Conservation (phyloP, 495 filamentous ascomycete genomes). For the Bathelium albidoporum region DNA sequence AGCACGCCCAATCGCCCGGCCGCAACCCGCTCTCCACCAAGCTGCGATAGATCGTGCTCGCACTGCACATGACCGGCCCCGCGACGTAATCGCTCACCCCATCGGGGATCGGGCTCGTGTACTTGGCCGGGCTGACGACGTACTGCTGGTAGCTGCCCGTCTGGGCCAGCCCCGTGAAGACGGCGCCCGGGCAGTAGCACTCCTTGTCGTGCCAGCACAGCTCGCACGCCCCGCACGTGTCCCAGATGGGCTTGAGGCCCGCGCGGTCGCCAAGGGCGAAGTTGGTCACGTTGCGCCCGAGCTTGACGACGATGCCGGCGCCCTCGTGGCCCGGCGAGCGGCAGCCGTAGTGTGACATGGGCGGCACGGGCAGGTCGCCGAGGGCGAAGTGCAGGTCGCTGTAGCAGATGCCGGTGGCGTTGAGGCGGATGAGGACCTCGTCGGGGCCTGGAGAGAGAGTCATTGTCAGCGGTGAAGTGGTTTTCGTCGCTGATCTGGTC, state of each 20-base stretch:
- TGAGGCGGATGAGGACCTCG: constrained; percentile 33
- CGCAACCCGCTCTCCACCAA: constrained; percentile 31
- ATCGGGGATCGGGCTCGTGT: constrained; percentile 35
- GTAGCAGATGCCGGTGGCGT: constrained; percentile 32
- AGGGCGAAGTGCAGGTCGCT: constrained; percentile 31
- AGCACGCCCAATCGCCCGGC: constrained; percentile 36
- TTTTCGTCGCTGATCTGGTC: not conserved
- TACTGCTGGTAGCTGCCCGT: constrained; percentile 35
- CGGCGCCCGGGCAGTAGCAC: constrained; percentile 27
- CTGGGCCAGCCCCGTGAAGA: constrained; percentile 27
- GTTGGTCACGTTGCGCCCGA: constrained; percentile 41
- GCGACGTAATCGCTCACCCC: constrained; percentile 35
- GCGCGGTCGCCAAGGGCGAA: constrained; percentile 50
- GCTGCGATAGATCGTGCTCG: constrained; percentile 33
- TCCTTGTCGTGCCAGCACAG: constrained; percentile 33
- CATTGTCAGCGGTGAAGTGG: not conserved
- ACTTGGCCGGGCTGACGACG: constrained; percentile 31
- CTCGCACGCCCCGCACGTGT: constrained; percentile 43
- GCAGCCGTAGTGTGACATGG: constrained; percentile 39
- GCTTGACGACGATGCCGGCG: constrained; percentile 44
- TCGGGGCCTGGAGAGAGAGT: constrained; percentile 22
- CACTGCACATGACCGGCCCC: constrained; percentile 39
- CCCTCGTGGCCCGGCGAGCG: constrained; percentile 48
- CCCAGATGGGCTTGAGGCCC: constrained; percentile 46
- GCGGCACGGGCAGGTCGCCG: constrained; percentile 34